phyloP scores from a whole-genome alignment of 2,329 filamentous ascomycete genomes.

The Sporothrix curviconia region DNA sequence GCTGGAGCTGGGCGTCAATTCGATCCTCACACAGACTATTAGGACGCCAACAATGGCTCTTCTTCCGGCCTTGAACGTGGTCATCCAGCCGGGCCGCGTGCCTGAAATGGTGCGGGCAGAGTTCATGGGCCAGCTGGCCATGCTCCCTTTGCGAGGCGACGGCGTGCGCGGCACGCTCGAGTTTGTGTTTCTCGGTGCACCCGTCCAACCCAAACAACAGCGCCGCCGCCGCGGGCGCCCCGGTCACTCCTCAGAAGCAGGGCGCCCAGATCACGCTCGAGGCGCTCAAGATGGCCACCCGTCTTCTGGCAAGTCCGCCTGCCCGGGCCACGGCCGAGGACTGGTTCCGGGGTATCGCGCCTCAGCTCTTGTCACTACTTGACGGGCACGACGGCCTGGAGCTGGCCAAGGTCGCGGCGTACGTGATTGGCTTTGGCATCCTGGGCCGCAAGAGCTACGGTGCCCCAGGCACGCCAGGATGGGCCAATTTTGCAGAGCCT shows the following conservation, averaged over 20 bases:
- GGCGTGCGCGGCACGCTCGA: slow-evolving; percentile 64
- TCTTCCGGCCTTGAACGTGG: slow-evolving; percentile 54
- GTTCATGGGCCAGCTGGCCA: slow-evolving; percentile 51
- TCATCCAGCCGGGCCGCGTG: slow-evolving; percentile 55
- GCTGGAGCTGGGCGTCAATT: too few species aligned
- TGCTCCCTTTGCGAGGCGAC: slow-evolving; percentile 53
- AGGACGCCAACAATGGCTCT: slow-evolving; percentile 37
- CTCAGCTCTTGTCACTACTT: slow-evolving; percentile 55
- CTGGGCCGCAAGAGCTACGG: slow-evolving; percentile 57
- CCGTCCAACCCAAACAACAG: slow-evolving; percentile 40
- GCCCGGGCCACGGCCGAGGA: slow-evolving; percentile 43
- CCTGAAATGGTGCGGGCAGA: slow-evolving; percentile 54
- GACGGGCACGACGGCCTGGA: slow-evolving; percentile 54
- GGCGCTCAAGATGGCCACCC: slow-evolving; percentile 57
- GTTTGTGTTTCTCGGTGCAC: slow-evolving; percentile 64
- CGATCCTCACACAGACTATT: neutral
- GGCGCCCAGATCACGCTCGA: slow-evolving; percentile 62
- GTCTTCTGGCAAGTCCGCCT: slow-evolving; percentile 55
- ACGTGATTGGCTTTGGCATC: slow-evolving; percentile 61
- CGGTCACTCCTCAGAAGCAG: slow-evolving; percentile 42
- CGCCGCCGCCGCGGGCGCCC: slow-evolving; percentile 27
- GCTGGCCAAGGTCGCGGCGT: slow-evolving; percentile 51
- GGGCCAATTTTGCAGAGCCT: slow-evolving; percentile 55
- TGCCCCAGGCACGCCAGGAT: slow-evolving; percentile 57
- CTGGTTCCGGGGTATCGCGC: slow-evolving; percentile 56